phyloP scores from a whole-genome alignment of 2,329 filamentous ascomycete species.

The Salinomyces thailandicus region DNA sequence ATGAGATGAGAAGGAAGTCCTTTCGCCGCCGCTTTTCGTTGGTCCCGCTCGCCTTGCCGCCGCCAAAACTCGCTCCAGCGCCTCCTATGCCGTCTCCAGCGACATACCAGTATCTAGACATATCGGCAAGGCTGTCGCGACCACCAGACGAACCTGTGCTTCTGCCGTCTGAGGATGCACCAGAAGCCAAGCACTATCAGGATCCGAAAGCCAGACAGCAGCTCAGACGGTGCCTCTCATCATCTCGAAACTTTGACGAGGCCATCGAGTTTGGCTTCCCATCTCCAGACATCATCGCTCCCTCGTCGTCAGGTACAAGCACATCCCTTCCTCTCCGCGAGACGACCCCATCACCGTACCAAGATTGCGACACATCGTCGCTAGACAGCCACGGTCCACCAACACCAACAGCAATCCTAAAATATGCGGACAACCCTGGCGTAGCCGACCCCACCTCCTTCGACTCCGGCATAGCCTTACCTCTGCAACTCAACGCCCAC shows the following conservation, averaged over 20 bases:
- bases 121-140: slow-evolving; percentile 2
- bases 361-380: slow-evolving; percentile 3
- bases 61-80: slow-evolving; percentile 19
- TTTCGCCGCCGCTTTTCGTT: slow-evolving; percentile 15
- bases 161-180: neutral
- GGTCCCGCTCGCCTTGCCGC: slow-evolving; percentile 20
- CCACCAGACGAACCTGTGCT: slow-evolving; percentile 5
- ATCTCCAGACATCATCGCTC: neutral
- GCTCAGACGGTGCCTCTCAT: slow-evolving; percentile 73
- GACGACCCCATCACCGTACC: slow-evolving; percentile 1
- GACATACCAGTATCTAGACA: slow-evolving; percentile 1
- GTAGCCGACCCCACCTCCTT: slow-evolving; percentile 26
- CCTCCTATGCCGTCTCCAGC: slow-evolving; percentile 12
- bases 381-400: slow-evolving; percentile 9
- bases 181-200: slow-evolving; percentile 57
- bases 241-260: slow-evolving; percentile 91
- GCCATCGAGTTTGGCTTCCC: slow-evolving; percentile 81
- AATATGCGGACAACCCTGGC: slow-evolving; percentile 11
- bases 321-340: neutral
- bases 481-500: slow-evolving; percentile 2
- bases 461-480: slow-evolving; percentile 27
- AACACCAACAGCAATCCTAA: slow-evolving; percentile 10
- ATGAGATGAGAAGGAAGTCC: slow-evolving; percentile 8
- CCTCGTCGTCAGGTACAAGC: slow-evolving; percentile 1
- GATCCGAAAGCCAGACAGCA: slow-evolving; percentile 82